phyloP scores from a whole-genome alignment of 2,329 filamentous ascomycete species.

The Penicillium sp. region DNA sequence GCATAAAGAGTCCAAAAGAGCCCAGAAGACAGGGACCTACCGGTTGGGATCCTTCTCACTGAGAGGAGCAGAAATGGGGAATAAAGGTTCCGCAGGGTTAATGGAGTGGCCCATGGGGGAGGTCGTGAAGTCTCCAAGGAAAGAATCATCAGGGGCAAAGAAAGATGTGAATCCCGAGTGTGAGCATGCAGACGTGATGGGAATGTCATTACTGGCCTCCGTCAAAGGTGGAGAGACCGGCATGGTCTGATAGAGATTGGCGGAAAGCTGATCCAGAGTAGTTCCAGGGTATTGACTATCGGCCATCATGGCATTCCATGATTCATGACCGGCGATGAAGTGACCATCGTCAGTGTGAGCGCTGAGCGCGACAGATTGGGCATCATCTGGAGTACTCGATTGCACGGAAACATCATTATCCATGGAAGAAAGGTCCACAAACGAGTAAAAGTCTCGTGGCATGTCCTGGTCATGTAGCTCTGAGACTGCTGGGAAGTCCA shows the following conservation, averaged over 20 bases:
- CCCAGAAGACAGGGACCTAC: slow-evolving; percentile 22
- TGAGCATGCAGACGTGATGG: slow-evolving; percentile 37
- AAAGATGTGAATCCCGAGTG: slow-evolving; percentile 35
- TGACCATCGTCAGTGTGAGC: slow-evolving; percentile 36
- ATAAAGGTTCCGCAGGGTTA: slow-evolving; percentile 36
- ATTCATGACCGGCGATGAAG: slow-evolving; percentile 24
- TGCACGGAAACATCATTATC: slow-evolving; percentile 36
- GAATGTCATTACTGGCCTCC: slow-evolving; percentile 38
- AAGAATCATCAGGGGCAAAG: slow-evolving; percentile 33
- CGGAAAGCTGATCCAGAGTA: slow-evolving; percentile 31
- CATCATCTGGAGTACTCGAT: slow-evolving; percentile 34
- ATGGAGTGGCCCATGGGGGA: slow-evolving; percentile 32
- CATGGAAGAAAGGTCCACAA: slow-evolving; percentile 37
- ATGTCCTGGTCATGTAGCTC: slow-evolving; percentile 36
- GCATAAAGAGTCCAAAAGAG: not conserved
- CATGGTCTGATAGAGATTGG: slow-evolving; percentile 32
- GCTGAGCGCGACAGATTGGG: slow-evolving; percentile 33
- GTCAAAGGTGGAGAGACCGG: slow-evolving; percentile 40
- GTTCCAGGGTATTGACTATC: slow-evolving; percentile 32
- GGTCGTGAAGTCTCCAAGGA: slow-evolving; percentile 32
- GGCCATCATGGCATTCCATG: slow-evolving; percentile 34
- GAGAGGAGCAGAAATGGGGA: slow-evolving; percentile 35
- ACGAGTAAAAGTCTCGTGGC: slow-evolving; percentile 36
- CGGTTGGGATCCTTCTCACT: slow-evolving; percentile 39
- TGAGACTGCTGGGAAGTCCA: slow-evolving; percentile 35